Evolutionary conservation across 108 stramenopile genomes (phyloP), one percentile per base, ranked within the genome.

Genomic region (Skeletonema tropicum): DNA sequence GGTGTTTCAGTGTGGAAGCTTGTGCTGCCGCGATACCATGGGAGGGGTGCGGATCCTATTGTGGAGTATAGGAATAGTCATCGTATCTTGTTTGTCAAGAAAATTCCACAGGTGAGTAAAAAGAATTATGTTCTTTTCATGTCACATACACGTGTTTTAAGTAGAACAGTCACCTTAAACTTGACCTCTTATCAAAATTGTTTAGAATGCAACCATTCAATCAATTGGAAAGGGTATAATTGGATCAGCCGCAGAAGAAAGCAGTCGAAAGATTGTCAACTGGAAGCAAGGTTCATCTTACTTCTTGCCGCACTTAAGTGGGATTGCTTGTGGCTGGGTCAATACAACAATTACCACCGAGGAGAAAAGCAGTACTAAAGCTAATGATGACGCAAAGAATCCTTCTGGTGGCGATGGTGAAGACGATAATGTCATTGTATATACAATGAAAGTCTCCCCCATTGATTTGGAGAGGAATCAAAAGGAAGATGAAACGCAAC

Each of bases 201-300:
- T 35, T 35, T 7, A 81, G 84, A 19, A 19, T 35, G 70, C 82
- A 7, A 23, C 15, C 64, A 59, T 84, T 25, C 60, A 75, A n/a
- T 89, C 86, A 25, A 88, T 93, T 55, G 92, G 92, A 49, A 67
- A 73, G 26, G 92, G 92, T 19, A 89, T 90, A 19, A 82, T 91
- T 32, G 92, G 92, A 31, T 89, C 88, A 6, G 75, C 75, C 13
- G 70, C 77, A 17, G 92, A 93, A 77, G 88, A 87, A 70, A 55
- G 79, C 17, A 57, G 74, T 35, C 71, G 92, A 55, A 70, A 41
- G 25, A 4, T 19, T 42, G 25, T 89, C 52, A 15, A 76, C 15
- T 93, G 90, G 90, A 52, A 67, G 32, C 73, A 88, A 60, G 90
- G 86, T 3, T 57, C 38, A 6, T 66, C 83, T 9, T 82, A 85